A percentile compares a stretch with the other conserved stretches of the same genome.
phyloP scores from a whole-genome alignment of 371 early-diverging fungal genomes.

The Caulochytrium protostelioides region DNA sequence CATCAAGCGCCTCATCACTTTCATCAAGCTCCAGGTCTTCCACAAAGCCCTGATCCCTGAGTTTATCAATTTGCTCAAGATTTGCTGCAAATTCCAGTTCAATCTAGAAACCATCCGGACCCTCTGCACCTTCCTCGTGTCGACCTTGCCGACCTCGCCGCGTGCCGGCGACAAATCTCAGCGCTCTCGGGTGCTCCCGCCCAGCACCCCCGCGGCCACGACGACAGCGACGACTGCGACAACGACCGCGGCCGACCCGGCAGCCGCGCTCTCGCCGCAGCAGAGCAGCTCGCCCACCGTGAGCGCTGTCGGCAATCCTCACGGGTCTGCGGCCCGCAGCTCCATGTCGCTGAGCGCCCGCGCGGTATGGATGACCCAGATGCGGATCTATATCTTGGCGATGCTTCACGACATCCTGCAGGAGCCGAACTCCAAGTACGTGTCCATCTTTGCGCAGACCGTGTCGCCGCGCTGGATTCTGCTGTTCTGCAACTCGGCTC shows the following conservation, averaged over 20 bases:
- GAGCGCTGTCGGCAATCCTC: neutral
- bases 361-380: slow-evolving; percentile 18
- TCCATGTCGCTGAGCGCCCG: slow-evolving; percentile 5
- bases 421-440: slow-evolving; percentile 18
- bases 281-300: slow-evolving; percentile 1
- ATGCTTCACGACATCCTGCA: slow-evolving; percentile 45
- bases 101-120: slow-evolving; percentile 39
- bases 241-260: no score
- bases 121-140: slow-evolving; percentile 41
- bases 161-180: no score
- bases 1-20: slow-evolving; percentile 5
- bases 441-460: slow-evolving; percentile 28
- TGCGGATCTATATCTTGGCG: slow-evolving; percentile 47
- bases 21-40: slow-evolving; percentile 34
- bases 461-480: slow-evolving; percentile 51
- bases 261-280: neutral
- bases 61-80: slow-evolving; percentile 31
- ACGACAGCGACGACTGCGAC: no score
- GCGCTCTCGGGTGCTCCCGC: no score
- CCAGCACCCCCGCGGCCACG: no score
- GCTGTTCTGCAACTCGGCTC: slow-evolving; percentile 31
- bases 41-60: slow-evolving; percentile 28
- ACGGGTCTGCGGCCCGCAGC: no score
- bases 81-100: slow-evolving; percentile 33
- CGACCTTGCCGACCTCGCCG: slow-evolving; percentile 41